phyloP scores from a whole-genome alignment of 441 rosid species.

The Corymbia calophylla region DNA sequence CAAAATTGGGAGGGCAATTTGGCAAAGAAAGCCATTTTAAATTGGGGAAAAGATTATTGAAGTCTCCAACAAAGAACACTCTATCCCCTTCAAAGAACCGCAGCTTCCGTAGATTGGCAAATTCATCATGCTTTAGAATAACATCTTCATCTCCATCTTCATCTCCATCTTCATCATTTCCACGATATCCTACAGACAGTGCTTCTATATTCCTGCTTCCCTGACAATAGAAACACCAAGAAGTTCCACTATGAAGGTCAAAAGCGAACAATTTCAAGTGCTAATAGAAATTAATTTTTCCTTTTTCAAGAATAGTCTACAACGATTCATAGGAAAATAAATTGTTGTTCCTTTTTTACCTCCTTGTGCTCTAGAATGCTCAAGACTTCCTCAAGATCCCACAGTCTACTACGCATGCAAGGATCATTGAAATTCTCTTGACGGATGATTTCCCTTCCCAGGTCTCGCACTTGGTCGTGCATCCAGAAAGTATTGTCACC shows the following conservation, averaged over 20 bases:
- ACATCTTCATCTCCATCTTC: too few relatives aligned
- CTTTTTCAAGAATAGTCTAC: background rate
- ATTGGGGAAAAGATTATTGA: rapidly evolving
- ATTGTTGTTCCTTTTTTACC: background rate
- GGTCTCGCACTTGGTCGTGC: background rate
- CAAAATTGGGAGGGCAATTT: rapidly evolving
- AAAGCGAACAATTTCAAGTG: background rate
- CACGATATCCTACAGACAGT: background rate
- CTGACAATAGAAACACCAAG: background rate
- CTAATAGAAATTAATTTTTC: background rate
- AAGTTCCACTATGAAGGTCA: background rate
- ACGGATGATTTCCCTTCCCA: background rate
- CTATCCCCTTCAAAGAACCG: too few relatives aligned
- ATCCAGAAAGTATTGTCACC: background rate
- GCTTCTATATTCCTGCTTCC: background rate
- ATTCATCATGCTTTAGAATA: too few relatives aligned
- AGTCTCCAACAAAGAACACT: too few relatives aligned
- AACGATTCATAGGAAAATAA: background rate
- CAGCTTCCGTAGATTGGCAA: rapidly evolving
- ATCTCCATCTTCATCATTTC: too few relatives aligned
- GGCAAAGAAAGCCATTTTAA: too few relatives aligned
- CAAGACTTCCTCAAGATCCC: rapidly evolving
- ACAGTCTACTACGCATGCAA: background rate
- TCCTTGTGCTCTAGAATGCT: background rate
- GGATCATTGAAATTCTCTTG: background rate